Evolutionary conservation across 306 rosid genomes (phyloP).

Genomic region (Cercis canadensis): DNA sequence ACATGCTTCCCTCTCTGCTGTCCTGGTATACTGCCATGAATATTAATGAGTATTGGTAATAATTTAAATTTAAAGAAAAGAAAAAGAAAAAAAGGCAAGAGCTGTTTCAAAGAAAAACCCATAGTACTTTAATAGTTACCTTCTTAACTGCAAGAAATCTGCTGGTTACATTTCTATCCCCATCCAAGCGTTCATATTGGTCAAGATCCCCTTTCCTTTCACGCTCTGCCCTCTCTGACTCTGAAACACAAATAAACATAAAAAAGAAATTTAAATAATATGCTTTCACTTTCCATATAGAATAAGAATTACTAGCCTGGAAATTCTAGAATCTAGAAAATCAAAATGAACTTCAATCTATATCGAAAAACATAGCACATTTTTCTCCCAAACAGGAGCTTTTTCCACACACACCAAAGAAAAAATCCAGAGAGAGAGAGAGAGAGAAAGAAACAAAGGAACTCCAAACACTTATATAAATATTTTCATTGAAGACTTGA

Average conservation of each 20-base stretch:
- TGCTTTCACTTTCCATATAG: slow-evolving; percentile 15
- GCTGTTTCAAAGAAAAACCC: slow-evolving; percentile 10
- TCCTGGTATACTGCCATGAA: slow-evolving; percentile 78
- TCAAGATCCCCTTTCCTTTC: slow-evolving; percentile 99
- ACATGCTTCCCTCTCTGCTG: slow-evolving; percentile 96
- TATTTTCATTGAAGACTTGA: slow-evolving; percentile 4
- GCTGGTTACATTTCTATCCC: slow-evolving; percentile 93
- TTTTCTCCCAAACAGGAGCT: slow-evolving; percentile 23
- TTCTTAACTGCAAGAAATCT: slow-evolving; percentile 88
- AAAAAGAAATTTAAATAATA: slow-evolving; percentile 22
- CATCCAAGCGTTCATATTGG: slow-evolving; percentile 85
- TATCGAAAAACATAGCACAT: background rate
- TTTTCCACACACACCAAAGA: background rate
- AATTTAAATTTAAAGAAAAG: background rate
- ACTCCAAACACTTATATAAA: slow-evolving; percentile 24
- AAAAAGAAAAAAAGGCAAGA: no score
- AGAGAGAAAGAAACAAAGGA: background rate
- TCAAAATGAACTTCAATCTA: slow-evolving; percentile 25
- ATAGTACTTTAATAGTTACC: slow-evolving; percentile 53
- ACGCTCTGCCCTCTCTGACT: slow-evolving; percentile 90
- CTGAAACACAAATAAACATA: slow-evolving; percentile 53
- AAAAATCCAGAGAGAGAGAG: background rate
- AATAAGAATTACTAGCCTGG: slow-evolving; percentile 19
- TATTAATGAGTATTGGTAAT: slow-evolving; percentile 17
- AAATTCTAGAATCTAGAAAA: slow-evolving; percentile 6